Percentiles rank a stretch among this genome's conserved stretches.
These are phyloP conservation scores for Populus hybrid DNA, from an alignment of 441 rosid species.

Conservation along the genomic window DNA sequence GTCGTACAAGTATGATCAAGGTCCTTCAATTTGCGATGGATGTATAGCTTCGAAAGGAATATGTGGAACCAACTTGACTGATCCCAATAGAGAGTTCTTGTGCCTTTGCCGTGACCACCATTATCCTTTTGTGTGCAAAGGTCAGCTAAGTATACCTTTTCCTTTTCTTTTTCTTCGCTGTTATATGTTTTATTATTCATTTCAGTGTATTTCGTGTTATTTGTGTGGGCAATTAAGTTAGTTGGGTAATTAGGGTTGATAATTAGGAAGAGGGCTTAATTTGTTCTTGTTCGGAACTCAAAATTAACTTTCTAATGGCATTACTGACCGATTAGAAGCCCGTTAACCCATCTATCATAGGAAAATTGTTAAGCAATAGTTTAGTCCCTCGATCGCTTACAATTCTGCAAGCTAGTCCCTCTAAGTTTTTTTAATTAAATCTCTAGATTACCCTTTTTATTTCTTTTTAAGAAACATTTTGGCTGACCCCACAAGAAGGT, in stretches of 20 bases:
- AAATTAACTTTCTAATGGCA: too few species aligned
- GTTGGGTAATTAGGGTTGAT: background rate
- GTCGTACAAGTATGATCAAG: background rate
- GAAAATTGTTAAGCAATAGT: background rate
- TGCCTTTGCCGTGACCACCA: constrained; percentile 16
- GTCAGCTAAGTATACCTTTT: background rate
- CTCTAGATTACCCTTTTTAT: too few species aligned
- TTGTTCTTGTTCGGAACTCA: too few species aligned
- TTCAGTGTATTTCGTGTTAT: background rate
- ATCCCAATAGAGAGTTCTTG: background rate
- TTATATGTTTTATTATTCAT: background rate
- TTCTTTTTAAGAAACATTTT: too few species aligned
- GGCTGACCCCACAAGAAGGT: too few species aligned
- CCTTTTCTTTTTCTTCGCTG: too few species aligned
- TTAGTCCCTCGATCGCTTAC: background rate
- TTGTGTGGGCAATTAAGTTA: background rate
- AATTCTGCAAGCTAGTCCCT: background rate
- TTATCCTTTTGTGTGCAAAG: background rate
- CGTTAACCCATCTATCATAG: background rate
- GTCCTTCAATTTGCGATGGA: background rate
- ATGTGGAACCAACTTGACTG: background rate
- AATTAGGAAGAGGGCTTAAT: too few species aligned
- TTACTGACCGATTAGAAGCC: too few species aligned
- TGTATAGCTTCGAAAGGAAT: background rate
- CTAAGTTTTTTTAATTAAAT: too few species aligned